phyloP scores from a whole-genome alignment of 148 eudicot genomes.

The Camellia granthamiana region DNA sequence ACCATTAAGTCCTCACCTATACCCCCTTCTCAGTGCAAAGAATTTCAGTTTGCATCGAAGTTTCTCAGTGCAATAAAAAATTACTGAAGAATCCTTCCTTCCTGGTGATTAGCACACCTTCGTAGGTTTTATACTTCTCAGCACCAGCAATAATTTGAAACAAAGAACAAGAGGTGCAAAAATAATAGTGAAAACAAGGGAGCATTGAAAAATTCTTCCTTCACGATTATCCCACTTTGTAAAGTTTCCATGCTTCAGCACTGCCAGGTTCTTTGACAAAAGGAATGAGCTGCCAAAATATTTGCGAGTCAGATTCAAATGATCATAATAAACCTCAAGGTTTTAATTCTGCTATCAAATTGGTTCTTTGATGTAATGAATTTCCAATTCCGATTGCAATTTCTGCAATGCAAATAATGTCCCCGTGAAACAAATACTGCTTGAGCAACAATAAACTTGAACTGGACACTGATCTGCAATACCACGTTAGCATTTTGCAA shows the following conservation, averaged over 20 bases:
- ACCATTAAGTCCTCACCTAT: neutral
- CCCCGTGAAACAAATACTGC: neutral
- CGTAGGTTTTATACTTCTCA: neutral
- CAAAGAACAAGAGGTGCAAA: neutral
- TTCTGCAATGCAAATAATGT: neutral
- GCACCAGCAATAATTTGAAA: neutral
- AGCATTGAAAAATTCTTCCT: no score
- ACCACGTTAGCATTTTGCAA: neutral
- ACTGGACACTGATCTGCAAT: neutral
- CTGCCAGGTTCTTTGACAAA: no score
- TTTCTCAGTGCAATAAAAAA: neutral
- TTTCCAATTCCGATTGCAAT: neutral
- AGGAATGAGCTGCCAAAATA: neutral
- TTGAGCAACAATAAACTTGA: neutral
- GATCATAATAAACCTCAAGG: neutral
- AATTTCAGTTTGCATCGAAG: neutral
- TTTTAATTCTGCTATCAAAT: neutral
- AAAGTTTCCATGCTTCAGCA: no score
- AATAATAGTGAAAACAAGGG: no score
- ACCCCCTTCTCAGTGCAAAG: neutral
- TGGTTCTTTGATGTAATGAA: neutral
- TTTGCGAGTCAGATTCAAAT: neutral
- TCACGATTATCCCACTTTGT: no score
- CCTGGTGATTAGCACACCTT: neutral
- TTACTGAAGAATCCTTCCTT: neutral